Evolutionary conservation across 805 yeast genomes (phyloP).

Genomic region (Teunomyces tritomae): DNA sequence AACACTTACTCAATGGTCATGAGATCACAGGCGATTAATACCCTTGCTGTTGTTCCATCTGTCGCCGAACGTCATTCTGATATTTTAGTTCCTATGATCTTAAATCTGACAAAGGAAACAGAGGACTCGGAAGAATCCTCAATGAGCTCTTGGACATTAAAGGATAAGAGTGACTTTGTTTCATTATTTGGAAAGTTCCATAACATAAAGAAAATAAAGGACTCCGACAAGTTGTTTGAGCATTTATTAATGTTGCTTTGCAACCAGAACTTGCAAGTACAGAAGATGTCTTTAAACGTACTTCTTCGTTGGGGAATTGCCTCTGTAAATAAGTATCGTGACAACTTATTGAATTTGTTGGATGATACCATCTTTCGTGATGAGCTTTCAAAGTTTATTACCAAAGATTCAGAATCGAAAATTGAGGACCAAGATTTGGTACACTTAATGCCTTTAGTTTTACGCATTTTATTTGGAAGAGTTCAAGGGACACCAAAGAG

Average conservation of each 20-base stretch:
- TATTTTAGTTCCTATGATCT: slow-evolving; percentile 57
- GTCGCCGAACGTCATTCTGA: slow-evolving; percentile 66
- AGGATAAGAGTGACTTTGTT: slow-evolving; percentile 58
- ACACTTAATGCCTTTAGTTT: slow-evolving; percentile 63
- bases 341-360: slow-evolving; percentile 66
- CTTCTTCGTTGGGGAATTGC: slow-evolving; percentile 62
- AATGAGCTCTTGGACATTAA: slow-evolving; percentile 36
- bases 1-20: slow-evolving; percentile 42
- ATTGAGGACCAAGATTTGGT: slow-evolving; percentile 62
- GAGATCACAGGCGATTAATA: slow-evolving; percentile 56
- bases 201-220: slow-evolving; percentile 53
- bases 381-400: slow-evolving; percentile 67
- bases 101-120: slow-evolving; percentile 23
- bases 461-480: slow-evolving; percentile 82
- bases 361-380: slow-evolving; percentile 86
- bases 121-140: slow-evolving; percentile 22
- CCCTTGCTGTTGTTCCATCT: slow-evolving; percentile 56
- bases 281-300: slow-evolving; percentile 69
- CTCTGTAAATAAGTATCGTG: slow-evolving; percentile 63
- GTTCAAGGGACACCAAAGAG: slow-evolving; percentile 68
- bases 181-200: slow-evolving; percentile 64
- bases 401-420: slow-evolving; percentile 44
- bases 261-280: slow-evolving; percentile 59
- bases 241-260: slow-evolving; percentile 57
- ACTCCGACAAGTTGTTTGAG: slow-evolving; percentile 51